phyloP scores from a whole-genome alignment of 2,329 filamentous ascomycete genomes.

The Ilyonectria robusta region DNA sequence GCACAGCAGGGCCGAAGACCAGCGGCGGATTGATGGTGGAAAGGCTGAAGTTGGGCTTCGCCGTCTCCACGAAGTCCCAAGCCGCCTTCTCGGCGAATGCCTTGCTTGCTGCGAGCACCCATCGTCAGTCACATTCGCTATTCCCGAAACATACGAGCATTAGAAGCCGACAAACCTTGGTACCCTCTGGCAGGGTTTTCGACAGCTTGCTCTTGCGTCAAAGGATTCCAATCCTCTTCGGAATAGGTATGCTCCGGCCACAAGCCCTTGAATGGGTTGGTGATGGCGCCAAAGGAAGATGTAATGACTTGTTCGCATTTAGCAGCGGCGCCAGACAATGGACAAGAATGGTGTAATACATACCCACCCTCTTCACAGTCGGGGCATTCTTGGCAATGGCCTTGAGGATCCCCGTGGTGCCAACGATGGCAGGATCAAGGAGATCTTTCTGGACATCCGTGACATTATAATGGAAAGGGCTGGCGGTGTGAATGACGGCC shows the following conservation, averaged over 20 bases:
- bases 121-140: too few relatives aligned
- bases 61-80: slow-evolving; percentile 14
- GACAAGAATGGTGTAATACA: background rate
- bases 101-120: background rate
- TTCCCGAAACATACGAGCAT: background rate
- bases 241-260: background rate
- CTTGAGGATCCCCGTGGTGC: slow-evolving; percentile 76
- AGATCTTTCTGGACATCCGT: slow-evolving; percentile 62
- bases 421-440: slow-evolving; percentile 66
- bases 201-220: background rate
- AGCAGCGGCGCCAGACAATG: background rate
- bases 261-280: background rate
- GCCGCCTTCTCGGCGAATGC: slow-evolving; percentile 18
- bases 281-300: slow-evolving; percentile 55
- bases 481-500: slow-evolving; percentile 68
- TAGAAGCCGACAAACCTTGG: background rate
- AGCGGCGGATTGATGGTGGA: slow-evolving; percentile 14
- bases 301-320: slow-evolving; percentile 60
- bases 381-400: slow-evolving; percentile 71
- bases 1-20: slow-evolving; percentile 15
- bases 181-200: background rate
- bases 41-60: slow-evolving; percentile 14
- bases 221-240: background rate
- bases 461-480: slow-evolving; percentile 65
- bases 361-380: slow-evolving; percentile 73